Percentiles rank a stretch among this genome's conserved stretches.
phyloP scores from a whole-genome alignment of 257 asterid genomes.

The Solanum pennellii region DNA sequence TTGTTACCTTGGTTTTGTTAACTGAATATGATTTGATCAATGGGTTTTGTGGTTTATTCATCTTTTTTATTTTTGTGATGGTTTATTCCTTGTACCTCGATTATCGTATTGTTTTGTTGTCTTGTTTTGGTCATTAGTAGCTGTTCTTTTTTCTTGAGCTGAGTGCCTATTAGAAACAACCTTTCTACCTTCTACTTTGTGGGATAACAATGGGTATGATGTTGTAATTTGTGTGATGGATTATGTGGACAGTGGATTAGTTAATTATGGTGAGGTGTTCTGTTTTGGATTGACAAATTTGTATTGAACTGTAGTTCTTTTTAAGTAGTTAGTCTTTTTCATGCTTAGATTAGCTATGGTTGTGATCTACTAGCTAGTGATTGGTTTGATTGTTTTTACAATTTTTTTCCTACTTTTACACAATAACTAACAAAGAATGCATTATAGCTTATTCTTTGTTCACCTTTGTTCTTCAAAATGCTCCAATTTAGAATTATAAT shows the following conservation, averaged over 20 bases:
- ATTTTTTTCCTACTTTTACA: background rate
- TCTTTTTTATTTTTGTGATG: background rate
- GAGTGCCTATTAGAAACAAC: rapidly evolving
- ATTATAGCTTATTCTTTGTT: background rate
- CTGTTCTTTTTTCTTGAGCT: background rate
- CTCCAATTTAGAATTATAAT: background rate
- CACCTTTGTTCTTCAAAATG: background rate
- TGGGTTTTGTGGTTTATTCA: background rate
- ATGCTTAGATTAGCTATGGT: background rate
- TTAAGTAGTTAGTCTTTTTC: background rate
- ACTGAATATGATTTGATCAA: background rate
- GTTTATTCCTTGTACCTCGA: too few species aligned
- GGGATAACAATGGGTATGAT: background rate
- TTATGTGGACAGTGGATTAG: background rate
- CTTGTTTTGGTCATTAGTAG: background rate
- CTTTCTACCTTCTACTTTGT: background rate
- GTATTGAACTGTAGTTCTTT: background rate
- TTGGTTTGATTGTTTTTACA: background rate
- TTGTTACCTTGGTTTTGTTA: background rate
- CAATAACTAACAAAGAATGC: background rate
- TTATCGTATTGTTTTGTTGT: too few species aligned
- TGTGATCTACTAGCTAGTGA: background rate
- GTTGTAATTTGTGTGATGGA: background rate
- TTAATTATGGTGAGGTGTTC: background rate
- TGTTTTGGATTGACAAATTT: background rate